Evolutionary conservation across 192 early-diverging fungal species (phyloP).

Genomic region (Coemansia sp.): DNA sequence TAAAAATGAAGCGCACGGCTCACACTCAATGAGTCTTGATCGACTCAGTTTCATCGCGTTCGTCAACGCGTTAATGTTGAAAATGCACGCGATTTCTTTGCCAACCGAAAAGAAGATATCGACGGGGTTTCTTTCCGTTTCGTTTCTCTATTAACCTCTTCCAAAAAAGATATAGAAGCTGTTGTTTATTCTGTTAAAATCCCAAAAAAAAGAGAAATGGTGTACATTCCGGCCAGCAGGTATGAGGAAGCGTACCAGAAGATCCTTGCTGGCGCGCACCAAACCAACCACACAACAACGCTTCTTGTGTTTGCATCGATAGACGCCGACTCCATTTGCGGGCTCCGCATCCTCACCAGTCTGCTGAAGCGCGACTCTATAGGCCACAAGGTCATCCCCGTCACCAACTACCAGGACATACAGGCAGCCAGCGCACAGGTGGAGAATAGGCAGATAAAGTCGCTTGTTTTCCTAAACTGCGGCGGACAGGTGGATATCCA

Average conservation of each 20-base stretch:
- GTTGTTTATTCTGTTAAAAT: no score
- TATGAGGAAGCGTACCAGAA: slow-evolving; percentile 61
- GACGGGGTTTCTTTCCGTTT: no score
- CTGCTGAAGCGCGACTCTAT: slow-evolving; percentile 81
- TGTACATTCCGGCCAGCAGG: slow-evolving; percentile 49
- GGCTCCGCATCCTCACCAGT: slow-evolving; percentile 69
- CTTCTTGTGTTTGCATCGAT: slow-evolving; percentile 72
- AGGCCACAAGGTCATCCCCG: slow-evolving; percentile 78
- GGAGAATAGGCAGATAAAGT: slow-evolving; percentile 60
- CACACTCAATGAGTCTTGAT: no score
- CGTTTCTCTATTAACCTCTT: no score
- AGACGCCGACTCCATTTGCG: slow-evolving; percentile 84
- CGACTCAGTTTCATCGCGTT: no score
- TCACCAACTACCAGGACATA: slow-evolving; percentile 66
- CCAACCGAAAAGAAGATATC: no score
- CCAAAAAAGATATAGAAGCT: no score
- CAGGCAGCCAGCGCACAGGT: slow-evolving; percentile 40
- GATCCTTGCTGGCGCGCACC: slow-evolving; percentile 41
- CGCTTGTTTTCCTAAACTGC: slow-evolving; percentile 82
- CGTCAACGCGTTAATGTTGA: no score
- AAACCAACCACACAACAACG: slow-evolving; percentile 25
- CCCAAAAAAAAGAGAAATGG: slow-evolving; percentile 38
- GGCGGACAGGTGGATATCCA: slow-evolving; percentile 76
- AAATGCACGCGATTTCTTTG: no score
- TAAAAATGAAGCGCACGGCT: no score